Evolutionary conservation across 2,329 filamentous ascomycete genomes (phyloP), one percentile per base, ranked within the genome.

Genomic region (Dryadomyces quercivorus): DNA sequence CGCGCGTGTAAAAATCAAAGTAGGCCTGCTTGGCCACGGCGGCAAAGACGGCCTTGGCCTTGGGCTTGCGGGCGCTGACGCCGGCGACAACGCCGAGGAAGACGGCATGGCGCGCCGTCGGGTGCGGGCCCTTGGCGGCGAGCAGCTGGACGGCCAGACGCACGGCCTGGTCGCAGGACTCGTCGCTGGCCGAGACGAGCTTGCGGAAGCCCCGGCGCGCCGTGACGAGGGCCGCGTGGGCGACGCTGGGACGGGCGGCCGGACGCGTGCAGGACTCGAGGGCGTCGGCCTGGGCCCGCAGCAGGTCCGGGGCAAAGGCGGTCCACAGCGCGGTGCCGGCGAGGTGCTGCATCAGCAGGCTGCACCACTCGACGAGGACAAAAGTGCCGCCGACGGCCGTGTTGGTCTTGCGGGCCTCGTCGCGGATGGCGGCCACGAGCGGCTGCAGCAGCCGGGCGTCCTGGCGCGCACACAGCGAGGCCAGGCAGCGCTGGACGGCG

Each of bases 301-400:
- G 70, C 45, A 93, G 70, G 38, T 88, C 82, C 59, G 75, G 64
- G 53, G 80, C 80, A 66, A 83, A 82, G 63, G 74, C 74, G 51
- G 80, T 77, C 84, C 83, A 90, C 46, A 79, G 67, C 10, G 76
- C 65, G 16, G 78, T 79, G 50, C 76, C 76, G 36, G 79, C 79
- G 26, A 90, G 74, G 56, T 85, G 77, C 63, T 91, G 83, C 61
- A 95, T 78, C 51, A 96, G 71, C 56, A 92, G 68, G 56, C 85
- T 86, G 67, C 84, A 89, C 92, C 92, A 98, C 68, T 95, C 88
- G 15, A 93, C 77, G 61, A 98, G 74, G 50, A 95, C 88, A 66
- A 96, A 95, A 5, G 90, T 87, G 68, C 83, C 94, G 46, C 78
- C 81, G 16, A 86, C 73, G 36, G 92, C 88, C 62, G 97, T 84